Base-by-base conservation (phyloP, 1,139 yeast species). In the Pichia sp. region DNA sequence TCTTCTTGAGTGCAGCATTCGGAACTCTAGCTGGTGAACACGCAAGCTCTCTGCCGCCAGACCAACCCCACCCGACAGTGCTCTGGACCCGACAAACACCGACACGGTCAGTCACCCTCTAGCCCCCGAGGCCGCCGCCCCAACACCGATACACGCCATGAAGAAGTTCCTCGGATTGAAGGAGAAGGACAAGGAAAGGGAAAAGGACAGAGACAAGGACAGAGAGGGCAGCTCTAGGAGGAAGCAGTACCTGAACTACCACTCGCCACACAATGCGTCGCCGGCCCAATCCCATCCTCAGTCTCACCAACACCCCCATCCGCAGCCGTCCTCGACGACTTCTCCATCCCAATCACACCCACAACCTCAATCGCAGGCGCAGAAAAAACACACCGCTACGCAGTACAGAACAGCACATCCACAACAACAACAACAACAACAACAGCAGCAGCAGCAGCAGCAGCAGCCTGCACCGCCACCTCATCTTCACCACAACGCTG, bases 151-250 rank as follows among this genome's bases (percentile, higher is more conserved):
- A 20, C 24, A 20, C n/a, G 16, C 4, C 27, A 52, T 47, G 53
- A 55, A 48, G 42, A 55, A 52, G 33, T 46, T 53, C 10, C 27
- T 49, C 20, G 41, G 51, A n/a, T 20, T 51, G 4, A 54, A 48
- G 30, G 52, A 52, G 9, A 49, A 33, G 27, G 50, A 46, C 20
- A 51, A 38, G 33, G 53, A 53, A 3, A 53, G 16, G 30, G 45
- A 34, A 20, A 24, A 31, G 29, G 50, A 46, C 14, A 47, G 27
- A 27, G 52, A 52, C n/a, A 53, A 7, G 29, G 29, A 27, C 12
- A 46, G 24, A 31, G 52, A 52, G n/a, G 24, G 24, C 24, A 53
- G n/a, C 14, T 44, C 48, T 8, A 36, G 36, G 14, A 43, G 48
- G 27, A 49, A 34, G 27, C 53, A 46, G 20, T 49, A 29, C 17